These are phyloP conservation scores for Pseudogymnoascus sp. DNA, from an alignment of 2,329 filamentous ascomycete species.

Conservation along the genomic window DNA sequence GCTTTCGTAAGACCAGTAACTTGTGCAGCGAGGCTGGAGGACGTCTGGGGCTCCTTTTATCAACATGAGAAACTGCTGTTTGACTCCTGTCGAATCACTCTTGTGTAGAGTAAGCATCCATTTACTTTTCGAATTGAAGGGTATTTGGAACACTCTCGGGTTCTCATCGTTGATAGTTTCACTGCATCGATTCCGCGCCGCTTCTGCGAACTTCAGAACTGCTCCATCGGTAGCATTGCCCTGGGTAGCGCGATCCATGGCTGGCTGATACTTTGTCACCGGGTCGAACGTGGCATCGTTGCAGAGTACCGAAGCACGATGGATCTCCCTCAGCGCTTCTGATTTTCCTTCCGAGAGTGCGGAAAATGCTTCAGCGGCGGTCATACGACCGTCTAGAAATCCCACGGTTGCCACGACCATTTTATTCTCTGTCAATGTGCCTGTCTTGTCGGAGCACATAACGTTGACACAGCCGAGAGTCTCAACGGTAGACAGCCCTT, in stretches of 20 bases:
- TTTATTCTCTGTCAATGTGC: conserved; percentile 50
- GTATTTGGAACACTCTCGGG: conserved; percentile 34
- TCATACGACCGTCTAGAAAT: conserved; percentile 17
- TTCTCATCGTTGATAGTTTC: conserved; percentile 17
- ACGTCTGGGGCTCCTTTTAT: conserved; percentile 12
- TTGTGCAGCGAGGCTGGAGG: conserved; percentile 22
- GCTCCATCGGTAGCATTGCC: conserved; percentile 39
- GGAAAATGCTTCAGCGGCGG: conserved; percentile 30
- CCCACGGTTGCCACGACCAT: conserved; percentile 36
- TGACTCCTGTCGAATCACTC: conserved; percentile 6
- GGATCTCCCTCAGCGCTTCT: background rate
- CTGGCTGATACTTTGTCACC: conserved; percentile 29
- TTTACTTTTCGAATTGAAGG: conserved; percentile 45
- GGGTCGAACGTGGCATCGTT: conserved; percentile 39
- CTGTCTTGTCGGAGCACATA: conserved; percentile 68
- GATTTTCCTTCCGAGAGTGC: background rate
- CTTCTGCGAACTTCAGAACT: conserved; percentile 33
- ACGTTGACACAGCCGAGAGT: conserved; percentile 63
- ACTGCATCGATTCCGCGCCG: conserved; percentile 20
- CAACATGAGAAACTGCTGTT: conserved; percentile 13
- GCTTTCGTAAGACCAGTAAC: conserved; percentile 22
- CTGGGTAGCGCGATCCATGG: conserved; percentile 31
- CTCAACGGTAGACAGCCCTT: conserved; percentile 67
- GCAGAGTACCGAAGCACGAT: conserved; percentile 31
- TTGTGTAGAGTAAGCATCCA: conserved; percentile 37